phyloP scores from a whole-genome alignment of 257 asterid species.

The Ilex aquifolium region DNA sequence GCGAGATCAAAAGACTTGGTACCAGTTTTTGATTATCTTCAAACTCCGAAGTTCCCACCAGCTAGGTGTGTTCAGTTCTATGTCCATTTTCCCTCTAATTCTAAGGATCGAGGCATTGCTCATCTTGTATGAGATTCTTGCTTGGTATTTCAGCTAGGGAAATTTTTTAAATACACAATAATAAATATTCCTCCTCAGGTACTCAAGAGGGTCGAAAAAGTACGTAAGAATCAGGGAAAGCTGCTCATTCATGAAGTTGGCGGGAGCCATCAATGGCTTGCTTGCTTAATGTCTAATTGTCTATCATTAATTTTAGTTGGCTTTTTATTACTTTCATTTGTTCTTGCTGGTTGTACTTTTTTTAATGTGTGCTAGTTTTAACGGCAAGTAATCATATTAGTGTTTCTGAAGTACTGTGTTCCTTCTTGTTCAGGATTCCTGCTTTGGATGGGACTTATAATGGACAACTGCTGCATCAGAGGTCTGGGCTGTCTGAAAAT shows the following conservation, averaged over 20 bases:
- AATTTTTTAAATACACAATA: too few relatives aligned
- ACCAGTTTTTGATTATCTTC: constrained; percentile 68
- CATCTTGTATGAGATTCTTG: neutral
- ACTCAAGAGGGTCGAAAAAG: too few relatives aligned
- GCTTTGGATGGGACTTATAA: constrained; percentile 15
- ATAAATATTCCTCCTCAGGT: too few relatives aligned
- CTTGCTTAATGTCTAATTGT: neutral
- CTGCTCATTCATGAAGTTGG: neutral
- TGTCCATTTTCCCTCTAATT: neutral
- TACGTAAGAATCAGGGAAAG: neutral
- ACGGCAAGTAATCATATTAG: neutral
- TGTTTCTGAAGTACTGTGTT: constrained; percentile 6
- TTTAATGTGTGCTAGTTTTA: neutral
- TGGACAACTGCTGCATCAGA: constrained; percentile 33
- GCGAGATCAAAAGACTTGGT: constrained; percentile 69
- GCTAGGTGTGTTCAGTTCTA: constrained; percentile 44
- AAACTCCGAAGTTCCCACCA: constrained; percentile 46
- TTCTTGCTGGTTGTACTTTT: too few relatives aligned
- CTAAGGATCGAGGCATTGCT: neutral
- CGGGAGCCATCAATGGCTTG: neutral
- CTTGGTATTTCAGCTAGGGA: neutral
- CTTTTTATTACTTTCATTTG: neutral
- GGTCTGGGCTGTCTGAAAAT: constrained; percentile 29
- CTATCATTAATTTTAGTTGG: neutral
- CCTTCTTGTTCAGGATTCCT: constrained; percentile 29